These are phyloP conservation scores for Aquilaria sinensis DNA, from an alignment of 345 rosid species.

Conservation along the genomic window DNA sequence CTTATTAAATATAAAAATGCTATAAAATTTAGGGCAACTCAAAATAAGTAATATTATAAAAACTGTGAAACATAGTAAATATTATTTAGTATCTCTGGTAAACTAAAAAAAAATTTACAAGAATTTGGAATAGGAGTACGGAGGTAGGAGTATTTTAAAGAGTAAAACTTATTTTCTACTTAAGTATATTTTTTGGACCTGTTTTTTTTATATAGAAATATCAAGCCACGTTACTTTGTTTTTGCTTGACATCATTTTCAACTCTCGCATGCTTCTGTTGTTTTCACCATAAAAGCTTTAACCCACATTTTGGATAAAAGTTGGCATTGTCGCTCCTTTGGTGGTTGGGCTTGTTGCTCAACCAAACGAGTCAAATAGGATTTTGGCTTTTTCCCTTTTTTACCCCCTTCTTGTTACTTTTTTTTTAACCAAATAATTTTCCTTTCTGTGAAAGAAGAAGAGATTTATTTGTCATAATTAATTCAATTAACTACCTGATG, in stretches of 20 bases:
- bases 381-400: not conserved
- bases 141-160: too few relatives aligned
- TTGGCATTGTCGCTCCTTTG: slow-evolving; percentile 11
- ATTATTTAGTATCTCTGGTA: too few relatives aligned
- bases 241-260: slow-evolving; percentile 9
- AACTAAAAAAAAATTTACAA: too few relatives aligned
- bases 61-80: too few relatives aligned
- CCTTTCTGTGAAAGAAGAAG: not conserved
- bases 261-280: slow-evolving; percentile 20
- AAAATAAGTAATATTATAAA: too few relatives aligned
- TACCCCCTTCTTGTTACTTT: not conserved
- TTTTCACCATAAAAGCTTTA: slow-evolving; percentile 31
- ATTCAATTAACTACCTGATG: slow-evolving; percentile 1
- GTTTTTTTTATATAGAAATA: not conserved
- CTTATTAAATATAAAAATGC: too few relatives aligned
- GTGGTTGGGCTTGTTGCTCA: slow-evolving; percentile 27
- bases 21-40: too few relatives aligned
- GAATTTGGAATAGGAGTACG: too few relatives aligned
- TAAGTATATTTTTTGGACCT: not conserved
- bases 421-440: not conserved
- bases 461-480: slow-evolving; percentile 1
- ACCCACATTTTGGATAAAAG: slow-evolving; percentile 22
- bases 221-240: not conserved
- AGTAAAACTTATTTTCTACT: too few relatives aligned
- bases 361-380: slow-evolving; percentile 10